Evolutionary conservation across 352 stramenopile genomes (phyloP), one percentile per base, ranked within the genome.

Genomic region (Thraustotheca clavata): DNA sequence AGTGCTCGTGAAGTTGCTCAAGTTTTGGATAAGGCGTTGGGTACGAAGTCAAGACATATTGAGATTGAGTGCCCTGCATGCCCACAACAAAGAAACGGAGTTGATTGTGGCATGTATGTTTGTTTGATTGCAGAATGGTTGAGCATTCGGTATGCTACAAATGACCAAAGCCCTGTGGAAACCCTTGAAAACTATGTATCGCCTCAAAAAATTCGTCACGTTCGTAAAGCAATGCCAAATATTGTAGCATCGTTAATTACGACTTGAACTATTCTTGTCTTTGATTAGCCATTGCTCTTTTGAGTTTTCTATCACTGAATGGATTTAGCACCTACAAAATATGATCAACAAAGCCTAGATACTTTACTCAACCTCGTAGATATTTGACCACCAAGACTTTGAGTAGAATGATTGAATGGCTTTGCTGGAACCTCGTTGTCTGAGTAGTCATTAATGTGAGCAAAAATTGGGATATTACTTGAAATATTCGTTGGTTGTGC

Each of bases 21-120:
- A n/a, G 67, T 73, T 18, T 79, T 91, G 33, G 62, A 82, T 33
- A 65, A 38, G 20, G 59, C 89, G 20, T 63, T 89, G 26, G 38
- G 67, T 14, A 9, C 6, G n/a, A 39, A 69, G 7, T 67, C 40
- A 8, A 22, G 50, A 9, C 49, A 27, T 5, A 61, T 68, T 33
- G 49, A 65, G 60, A 14, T 20, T 14, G 52, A 75, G 79, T 24
- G 71, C 73, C 22, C 49, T 7, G 68, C 83, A 9, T 61, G 73
- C 18, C 77, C 82, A 29, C 84, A 94, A 72, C 84, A 94, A 55
- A 65, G 67, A 35, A 94, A 94, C 52, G 74, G 79, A 22, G 89
- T 84, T 68, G 82, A 94, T 66, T 94, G 84, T 62, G 84, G 84
- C 33, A 76, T 91, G 74, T 91, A 88, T 60, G 82, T 89, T 59